A percentile compares a stretch with the other conserved stretches of the same genome.
Conservation (phyloP, 176 grass and related monocot genomes). For the Aegilops longissima region DNA sequence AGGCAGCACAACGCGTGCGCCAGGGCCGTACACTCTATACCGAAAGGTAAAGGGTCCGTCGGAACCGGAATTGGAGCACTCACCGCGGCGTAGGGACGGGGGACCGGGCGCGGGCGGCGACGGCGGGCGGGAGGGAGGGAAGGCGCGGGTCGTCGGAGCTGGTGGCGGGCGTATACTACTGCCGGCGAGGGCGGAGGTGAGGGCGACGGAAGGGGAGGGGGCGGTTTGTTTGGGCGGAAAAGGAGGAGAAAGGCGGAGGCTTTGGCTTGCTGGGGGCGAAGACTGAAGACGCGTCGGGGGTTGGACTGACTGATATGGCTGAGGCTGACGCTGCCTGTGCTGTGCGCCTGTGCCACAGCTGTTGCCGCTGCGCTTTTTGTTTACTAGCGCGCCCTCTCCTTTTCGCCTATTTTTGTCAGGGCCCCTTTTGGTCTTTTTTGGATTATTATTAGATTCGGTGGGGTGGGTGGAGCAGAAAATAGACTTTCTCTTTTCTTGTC, state of each 20-base stretch:
- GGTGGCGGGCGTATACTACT: not conserved
- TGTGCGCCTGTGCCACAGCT: not conserved
- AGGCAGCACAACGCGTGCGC: not conserved
- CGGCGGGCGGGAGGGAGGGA: not conserved
- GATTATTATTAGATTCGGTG: no score
- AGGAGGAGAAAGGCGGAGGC: conserved; percentile 10
- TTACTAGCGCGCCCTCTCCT: not conserved
- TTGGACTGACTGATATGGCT: conserved; percentile 28
- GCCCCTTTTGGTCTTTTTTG: not conserved
- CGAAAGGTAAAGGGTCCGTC: not conserved
- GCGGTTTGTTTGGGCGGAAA: conserved; percentile 33
- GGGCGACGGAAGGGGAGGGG: not conserved
- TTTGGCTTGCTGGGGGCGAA: conserved; percentile 26
- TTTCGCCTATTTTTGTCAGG: conserved; percentile 6
- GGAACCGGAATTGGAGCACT: conserved; percentile 1
- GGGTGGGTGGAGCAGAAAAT: no score
- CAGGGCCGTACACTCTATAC: not conserved
- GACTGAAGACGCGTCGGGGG: conserved; percentile 41
- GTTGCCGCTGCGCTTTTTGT: conserved; percentile 24
- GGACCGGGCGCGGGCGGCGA: not conserved
- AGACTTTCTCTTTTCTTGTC: no score
- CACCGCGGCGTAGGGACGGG: conserved; percentile 1
- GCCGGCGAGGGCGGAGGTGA: not conserved
- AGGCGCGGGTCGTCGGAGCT: not conserved
- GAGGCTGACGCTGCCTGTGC: not conserved